These are phyloP conservation scores for Suhomyces pyralidae DNA, from an alignment of 805 yeast species.

Conservation along the genomic window DNA sequence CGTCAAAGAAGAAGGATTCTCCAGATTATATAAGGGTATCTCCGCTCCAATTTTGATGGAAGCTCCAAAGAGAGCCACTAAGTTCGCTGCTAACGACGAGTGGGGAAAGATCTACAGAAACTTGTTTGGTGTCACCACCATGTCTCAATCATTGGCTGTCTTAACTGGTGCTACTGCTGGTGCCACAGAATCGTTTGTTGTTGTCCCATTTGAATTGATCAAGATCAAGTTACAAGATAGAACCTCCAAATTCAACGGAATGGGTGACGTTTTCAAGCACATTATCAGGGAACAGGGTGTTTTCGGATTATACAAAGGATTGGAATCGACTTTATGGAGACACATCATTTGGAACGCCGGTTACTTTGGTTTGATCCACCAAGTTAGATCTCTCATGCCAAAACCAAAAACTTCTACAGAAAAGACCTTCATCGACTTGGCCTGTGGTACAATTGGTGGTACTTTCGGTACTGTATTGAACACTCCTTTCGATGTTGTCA, in stretches of 20 bases:
- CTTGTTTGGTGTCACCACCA: constrained; percentile 61
- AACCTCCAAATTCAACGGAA: constrained; percentile 76
- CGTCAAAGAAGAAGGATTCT: constrained; percentile 78
- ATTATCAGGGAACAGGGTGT: constrained; percentile 75
- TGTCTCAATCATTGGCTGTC: constrained; percentile 81
- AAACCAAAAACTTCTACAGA: constrained; percentile 65
- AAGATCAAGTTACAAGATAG: constrained; percentile 93
- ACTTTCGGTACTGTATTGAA: constrained; percentile 91
- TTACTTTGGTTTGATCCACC: constrained; percentile 92
- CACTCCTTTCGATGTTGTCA: constrained; percentile 97
- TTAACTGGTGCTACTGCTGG: constrained; percentile 98
- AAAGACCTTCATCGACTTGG: constrained; percentile 80
- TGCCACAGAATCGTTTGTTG: constrained; percentile 93
- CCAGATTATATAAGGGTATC: constrained; percentile 88
- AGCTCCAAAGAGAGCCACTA: constrained; percentile 98
- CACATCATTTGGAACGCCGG: constrained; percentile 98
- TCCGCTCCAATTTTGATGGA: constrained; percentile 97
- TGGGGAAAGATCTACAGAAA: constrained; percentile 84
- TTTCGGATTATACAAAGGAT: constrained; percentile 85
- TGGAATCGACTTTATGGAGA: constrained; percentile 97
- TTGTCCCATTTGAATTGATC: constrained; percentile 95
- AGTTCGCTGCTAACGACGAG: constrained; percentile 96
- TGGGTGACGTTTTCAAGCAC: constrained; percentile 73
- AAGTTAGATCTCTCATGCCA: constrained; percentile 77
- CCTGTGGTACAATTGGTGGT: constrained; percentile 96